Conservation (phyloP, 139 green algal species). For the Limnomonas spitsbergensis region DNA sequence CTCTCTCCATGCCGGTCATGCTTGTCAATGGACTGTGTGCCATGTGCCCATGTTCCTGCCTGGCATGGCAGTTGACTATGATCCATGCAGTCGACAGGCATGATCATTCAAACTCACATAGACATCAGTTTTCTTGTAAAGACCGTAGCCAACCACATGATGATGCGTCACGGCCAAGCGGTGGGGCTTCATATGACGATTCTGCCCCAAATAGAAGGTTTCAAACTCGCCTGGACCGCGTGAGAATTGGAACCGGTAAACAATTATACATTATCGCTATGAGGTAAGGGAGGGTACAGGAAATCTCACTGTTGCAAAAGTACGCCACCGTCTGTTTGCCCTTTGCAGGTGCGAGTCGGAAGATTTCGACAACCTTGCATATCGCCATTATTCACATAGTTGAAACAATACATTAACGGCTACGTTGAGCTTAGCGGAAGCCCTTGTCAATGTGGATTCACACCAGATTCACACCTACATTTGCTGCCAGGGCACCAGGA, state of each 20-base stretch:
- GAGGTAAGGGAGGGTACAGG: not conserved
- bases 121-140: conserved; percentile 88
- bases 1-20: not conserved
- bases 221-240: conserved; percentile 53
- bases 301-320: conserved; percentile 10
- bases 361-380: not conserved
- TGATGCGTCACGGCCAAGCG: conserved; percentile 92
- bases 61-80: not conserved
- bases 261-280: not conserved
- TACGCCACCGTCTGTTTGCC: conserved; percentile 12
- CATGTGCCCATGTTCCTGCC: not conserved
- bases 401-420: not conserved
- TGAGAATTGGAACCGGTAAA: too few species aligned
- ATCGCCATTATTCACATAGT: not conserved
- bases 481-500: not conserved
- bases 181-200: conserved; percentile 98
- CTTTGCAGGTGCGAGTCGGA: not conserved
- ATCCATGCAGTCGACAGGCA: not conserved
- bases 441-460: not conserved
- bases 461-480: too few species aligned
- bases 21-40: too few species aligned
- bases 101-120: conserved; percentile 60
- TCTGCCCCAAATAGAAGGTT: conserved; percentile 89
- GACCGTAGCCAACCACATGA: conserved; percentile 88
- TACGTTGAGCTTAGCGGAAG: not conserved